Percentiles rank a stretch among this genome's conserved stretches.
These are phyloP conservation scores for Endocarpon pusillum DNA, from an alignment of 495 filamentous ascomycete genomes.

Conservation along the genomic window DNA sequence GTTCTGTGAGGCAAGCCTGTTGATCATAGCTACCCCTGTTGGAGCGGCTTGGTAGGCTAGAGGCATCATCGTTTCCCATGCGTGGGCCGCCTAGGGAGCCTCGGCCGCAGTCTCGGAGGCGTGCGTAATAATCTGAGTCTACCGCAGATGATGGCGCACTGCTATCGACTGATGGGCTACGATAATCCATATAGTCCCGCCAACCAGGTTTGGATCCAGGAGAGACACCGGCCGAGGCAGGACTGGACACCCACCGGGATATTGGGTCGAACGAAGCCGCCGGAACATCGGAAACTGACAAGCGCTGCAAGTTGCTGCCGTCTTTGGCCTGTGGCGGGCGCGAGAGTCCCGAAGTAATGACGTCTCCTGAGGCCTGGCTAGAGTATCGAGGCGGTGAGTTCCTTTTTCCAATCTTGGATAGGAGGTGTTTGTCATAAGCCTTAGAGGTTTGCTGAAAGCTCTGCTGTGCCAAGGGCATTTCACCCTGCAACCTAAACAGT, in stretches of 20 bases:
- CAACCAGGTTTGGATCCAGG: conserved; percentile 25
- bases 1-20: conserved; percentile 36
- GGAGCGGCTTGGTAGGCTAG: conserved; percentile 28
- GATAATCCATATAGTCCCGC: conserved; percentile 28
- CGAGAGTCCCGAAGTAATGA: no score
- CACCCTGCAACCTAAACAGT: conserved; percentile 36
- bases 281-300: conserved; percentile 7
- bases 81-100: conserved; percentile 23
- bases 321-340: conserved; percentile 29
- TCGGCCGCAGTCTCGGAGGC: conserved; percentile 20
- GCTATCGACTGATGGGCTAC: conserved; percentile 34
- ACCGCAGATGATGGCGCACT: conserved; percentile 26
- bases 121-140: conserved; percentile 21
- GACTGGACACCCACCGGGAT: conserved; percentile 15
- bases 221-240: conserved; percentile 28
- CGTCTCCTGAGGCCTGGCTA: conserved; percentile 30
- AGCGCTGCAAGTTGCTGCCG: conserved; percentile 1
- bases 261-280: conserved; percentile 8
- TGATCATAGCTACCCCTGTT: conserved; percentile 47
- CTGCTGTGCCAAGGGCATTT: conserved; percentile 37
- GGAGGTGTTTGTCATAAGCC: conserved; percentile 60
- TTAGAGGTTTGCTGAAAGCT: conserved; percentile 44
- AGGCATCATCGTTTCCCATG: conserved; percentile 30
- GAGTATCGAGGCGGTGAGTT: conserved; percentile 40
- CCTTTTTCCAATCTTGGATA: conserved; percentile 57